Base-by-base conservation (phyloP, 2,329 filamentous ascomycete genomes). In the Corinectria fuckeliana region DNA sequence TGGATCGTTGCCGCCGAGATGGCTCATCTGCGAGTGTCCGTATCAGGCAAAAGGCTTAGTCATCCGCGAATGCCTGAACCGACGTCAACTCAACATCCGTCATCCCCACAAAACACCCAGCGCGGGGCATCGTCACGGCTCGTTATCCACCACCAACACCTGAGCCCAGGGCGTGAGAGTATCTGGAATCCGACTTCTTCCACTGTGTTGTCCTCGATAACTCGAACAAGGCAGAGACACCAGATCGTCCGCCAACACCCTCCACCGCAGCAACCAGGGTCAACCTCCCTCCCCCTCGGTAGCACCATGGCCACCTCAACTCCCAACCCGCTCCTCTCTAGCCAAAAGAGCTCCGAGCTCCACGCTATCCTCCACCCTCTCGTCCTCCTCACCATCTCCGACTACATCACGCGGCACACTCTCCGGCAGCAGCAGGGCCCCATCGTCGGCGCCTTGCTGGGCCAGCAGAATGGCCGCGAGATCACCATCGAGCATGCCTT, bases 401-500 rank as follows among this genome's bases (percentile, higher is more conserved):
- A 99, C 77, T 96, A 96, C 76, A 93, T 98, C 75, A 96, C 94
- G 58, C 88, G 95, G 60, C 93, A 97, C 76, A 91, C 89, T 1
- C 84, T 97, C 56, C 88, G 95, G 59, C 81, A 87, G 51, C 88
- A 93, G 69, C 75, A 81, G 16, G 91, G 91, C 0, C 92, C 93
- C 14, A 85, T 97, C 16, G 85, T 94, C 3, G 95, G 95, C 56
- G 93, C 90, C 51, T 82, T 99, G n/a, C 79, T 99, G 5, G 95
- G 95, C 14, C 91, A 95, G 72, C 93, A 97, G 69, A 91, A 92
- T 80, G 94, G 94, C 18, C 89, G 92, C 57, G 89, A 94, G 71
- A 90, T 97, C 69, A 97, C 92, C 9, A 88, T 97, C 66, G 94
- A 98, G 75, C 90, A 96, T 79, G 93, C 92, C 4, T 98, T 97